Conservation (phyloP, 2,329 filamentous ascomycete genomes). For the Ascochyta rabiei region DNA sequence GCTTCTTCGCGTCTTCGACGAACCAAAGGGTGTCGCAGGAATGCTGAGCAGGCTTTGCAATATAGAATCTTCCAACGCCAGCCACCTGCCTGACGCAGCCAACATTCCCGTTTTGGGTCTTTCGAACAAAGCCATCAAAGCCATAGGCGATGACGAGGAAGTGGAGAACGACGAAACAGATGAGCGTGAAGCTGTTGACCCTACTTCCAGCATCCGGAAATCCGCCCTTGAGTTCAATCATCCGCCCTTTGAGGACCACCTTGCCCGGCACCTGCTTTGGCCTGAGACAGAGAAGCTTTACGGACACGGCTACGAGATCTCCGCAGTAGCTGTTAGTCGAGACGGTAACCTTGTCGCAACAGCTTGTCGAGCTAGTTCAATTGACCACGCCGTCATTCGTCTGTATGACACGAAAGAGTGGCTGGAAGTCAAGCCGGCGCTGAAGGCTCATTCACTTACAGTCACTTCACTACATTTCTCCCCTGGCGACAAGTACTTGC, state of each 20-base stretch:
- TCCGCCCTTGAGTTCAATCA: constrained; percentile 69
- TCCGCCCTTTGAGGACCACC: constrained; percentile 86
- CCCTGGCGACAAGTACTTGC: constrained; percentile 70
- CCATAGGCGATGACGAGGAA: constrained; percentile 49
- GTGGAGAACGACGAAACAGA: constrained; percentile 52
- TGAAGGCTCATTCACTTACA: constrained; percentile 86
- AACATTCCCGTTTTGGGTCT: constrained; percentile 94
- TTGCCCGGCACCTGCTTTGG: constrained; percentile 91
- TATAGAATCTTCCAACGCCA: constrained; percentile 49
- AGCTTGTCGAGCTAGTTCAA: constrained; percentile 88
- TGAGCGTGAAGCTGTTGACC: constrained; percentile 62
- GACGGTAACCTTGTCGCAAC: constrained; percentile 81
- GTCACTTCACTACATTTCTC: constrained; percentile 84
- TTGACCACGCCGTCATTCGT: constrained; percentile 93
- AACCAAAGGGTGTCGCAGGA: constrained; percentile 81
- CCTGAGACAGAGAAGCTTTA: constrained; percentile 96
- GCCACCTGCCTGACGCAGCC: constrained; percentile 76
- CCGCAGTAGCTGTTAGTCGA: constrained; percentile 78
- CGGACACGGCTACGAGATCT: constrained; percentile 97
- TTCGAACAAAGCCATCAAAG: constrained; percentile 87
- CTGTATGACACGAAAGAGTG: constrained; percentile 86
- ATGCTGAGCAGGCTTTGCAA: constrained; percentile 73
- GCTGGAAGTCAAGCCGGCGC: constrained; percentile 83
- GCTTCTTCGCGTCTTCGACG: constrained; percentile 91
- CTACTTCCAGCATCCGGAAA: constrained; percentile 62